phyloP scores from a whole-genome alignment of 768 basidiomycete species.

The Collybia nuda region DNA sequence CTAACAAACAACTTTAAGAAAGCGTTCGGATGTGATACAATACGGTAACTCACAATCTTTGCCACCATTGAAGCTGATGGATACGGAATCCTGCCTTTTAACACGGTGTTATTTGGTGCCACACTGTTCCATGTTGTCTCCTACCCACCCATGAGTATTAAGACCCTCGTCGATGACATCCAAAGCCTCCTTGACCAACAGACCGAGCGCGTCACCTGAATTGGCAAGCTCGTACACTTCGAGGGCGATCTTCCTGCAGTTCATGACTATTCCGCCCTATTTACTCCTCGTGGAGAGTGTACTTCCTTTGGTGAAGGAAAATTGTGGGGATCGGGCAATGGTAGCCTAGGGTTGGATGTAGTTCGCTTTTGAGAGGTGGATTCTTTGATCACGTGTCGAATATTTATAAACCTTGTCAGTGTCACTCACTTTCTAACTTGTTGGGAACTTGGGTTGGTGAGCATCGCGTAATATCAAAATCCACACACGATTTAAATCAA shows the following conservation, averaged over 20 bases:
- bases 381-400: constrained; percentile 9
- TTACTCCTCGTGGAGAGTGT: too few species aligned
- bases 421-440: background rate
- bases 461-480: background rate
- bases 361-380: constrained; percentile 1
- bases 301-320: too few species aligned
- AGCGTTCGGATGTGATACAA: constrained; percentile 1
- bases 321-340: background rate
- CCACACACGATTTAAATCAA: background rate
- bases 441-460: background rate
- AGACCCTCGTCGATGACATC: constrained; percentile 79
- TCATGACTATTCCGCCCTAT: constrained; percentile 27
- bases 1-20: constrained; percentile 35
- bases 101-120: constrained; percentile 16
- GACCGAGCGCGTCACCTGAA: constrained; percentile 53
- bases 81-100: constrained; percentile 63
- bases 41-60: constrained; percentile 80
- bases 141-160: constrained; percentile 77
- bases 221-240: constrained; percentile 64
- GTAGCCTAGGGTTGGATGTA: background rate
- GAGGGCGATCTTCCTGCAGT: constrained; percentile 50
- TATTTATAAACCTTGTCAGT: background rate
- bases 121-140: constrained; percentile 8
- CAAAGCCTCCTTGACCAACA: constrained; percentile 74
- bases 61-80: constrained; percentile 97